Conservation (phyloP, 208 protist genomes). For the Strigomonas culicis region DNA sequence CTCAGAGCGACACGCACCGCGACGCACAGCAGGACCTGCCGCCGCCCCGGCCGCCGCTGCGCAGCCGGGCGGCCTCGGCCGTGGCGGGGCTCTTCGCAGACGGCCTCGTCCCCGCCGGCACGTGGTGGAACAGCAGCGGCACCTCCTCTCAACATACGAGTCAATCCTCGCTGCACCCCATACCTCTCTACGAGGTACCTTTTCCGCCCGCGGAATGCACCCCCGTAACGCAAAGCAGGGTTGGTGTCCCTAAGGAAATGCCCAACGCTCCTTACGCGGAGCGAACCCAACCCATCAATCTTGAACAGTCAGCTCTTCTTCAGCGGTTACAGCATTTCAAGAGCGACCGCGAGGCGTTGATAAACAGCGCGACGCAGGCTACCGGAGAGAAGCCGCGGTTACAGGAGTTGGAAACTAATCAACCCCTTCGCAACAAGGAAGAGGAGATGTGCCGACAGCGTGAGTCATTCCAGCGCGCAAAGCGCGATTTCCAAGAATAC, state of each 20-base stretch:
- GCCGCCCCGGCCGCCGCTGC: slow-evolving; percentile 43
- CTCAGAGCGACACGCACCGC: slow-evolving; percentile 44
- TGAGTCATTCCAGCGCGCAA: slow-evolving; percentile 29
- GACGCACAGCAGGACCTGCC: slow-evolving; percentile 74
- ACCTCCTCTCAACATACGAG: too few relatives aligned
- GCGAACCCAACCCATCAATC: too few relatives aligned
- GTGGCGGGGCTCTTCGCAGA: too few relatives aligned
- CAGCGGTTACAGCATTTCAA: slow-evolving; percentile 30
- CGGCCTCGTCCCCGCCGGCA: too few relatives aligned
- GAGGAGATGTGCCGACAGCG: slow-evolving; percentile 49
- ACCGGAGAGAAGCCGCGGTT: slow-evolving; percentile 35
- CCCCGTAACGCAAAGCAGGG: too few relatives aligned
- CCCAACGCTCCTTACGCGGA: too few relatives aligned
- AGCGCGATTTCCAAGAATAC: slow-evolving; percentile 42
- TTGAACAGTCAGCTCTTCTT: slow-evolving; percentile 8
- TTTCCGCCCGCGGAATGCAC: too few relatives aligned
- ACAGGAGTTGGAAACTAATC: slow-evolving; percentile 22
- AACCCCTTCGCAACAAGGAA: slow-evolving; percentile 35
- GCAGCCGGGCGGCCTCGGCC: slow-evolving; percentile 15
- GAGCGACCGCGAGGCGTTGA: slow-evolving; percentile 38
- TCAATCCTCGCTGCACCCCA: too few relatives aligned
- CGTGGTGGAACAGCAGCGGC: too few relatives aligned
- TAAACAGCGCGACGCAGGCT: slow-evolving; percentile 32
- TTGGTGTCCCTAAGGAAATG: too few relatives aligned
- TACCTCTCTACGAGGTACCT: too few relatives aligned